Base-by-base conservation (phyloP, 179 eudicot genomes). In the Silene vulgaris region DNA sequence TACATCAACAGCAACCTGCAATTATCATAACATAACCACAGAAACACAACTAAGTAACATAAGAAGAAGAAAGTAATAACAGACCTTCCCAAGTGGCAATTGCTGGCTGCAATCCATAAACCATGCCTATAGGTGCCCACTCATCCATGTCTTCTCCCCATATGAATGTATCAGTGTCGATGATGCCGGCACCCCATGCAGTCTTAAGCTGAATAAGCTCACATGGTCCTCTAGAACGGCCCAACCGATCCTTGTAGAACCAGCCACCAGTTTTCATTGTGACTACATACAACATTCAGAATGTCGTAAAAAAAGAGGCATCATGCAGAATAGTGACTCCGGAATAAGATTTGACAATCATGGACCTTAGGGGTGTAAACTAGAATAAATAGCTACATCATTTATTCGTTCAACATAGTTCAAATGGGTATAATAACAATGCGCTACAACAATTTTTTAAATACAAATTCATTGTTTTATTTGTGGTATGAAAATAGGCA, bases 71-170 rank as follows among this genome's bases (percentile, higher is more conserved):
- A 63, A 40, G 71, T n/a, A 57, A 52, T 61, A 19, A 70, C 92
- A 72, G 30, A 93, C 98, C 98, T 86, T 91, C 97, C 98, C 97
- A 93, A 72, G 98, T 88, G 76, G 93, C 96, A 80, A 91, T 84
- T 77, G 98, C 98, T 59, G 76, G 84, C 78, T 93, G 87, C 85
- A 93, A 70, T 64, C 98, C 98, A 85, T 93, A 93, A 75, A 91
- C 75, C 98, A 93, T 93, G 79, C 95, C 89, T 59, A 93, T 87
- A 32, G 98, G 98, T 19, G 91, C 98, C 98, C 98, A 93, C 81
- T 93, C 98, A 80, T 93, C 98, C 96, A 90, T 78, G 81, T 93
- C 98, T 62, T 93, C 98, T 21, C 98, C 98, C 98, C 98, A 93
- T 56, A 91, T 83, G 69, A 93, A 90, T 17, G 97, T 91, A 79